A percentile compares a stretch with the other conserved stretches of the same genome.
phyloP scores from a whole-genome alignment of 2,329 filamentous ascomycete genomes.

The Fusarium brachygibbosum region DNA sequence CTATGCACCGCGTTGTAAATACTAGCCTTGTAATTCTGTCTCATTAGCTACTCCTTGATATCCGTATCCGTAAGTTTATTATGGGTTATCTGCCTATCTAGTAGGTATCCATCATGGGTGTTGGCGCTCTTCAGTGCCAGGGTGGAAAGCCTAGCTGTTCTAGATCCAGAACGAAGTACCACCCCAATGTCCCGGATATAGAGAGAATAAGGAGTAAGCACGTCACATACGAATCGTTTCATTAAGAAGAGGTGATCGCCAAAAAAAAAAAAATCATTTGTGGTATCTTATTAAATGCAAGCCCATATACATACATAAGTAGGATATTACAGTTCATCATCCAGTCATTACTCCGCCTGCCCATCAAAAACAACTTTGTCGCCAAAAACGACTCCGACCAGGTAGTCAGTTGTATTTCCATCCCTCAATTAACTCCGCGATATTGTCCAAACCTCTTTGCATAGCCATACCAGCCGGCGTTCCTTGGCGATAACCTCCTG shows the following conservation, averaged over 20 bases:
- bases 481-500: slow-evolving; percentile 45
- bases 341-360: slow-evolving; percentile 4
- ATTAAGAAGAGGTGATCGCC: not conserved
- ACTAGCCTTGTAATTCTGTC: not conserved
- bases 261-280: slow-evolving; percentile 35
- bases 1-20: slow-evolving; percentile 8
- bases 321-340: slow-evolving; percentile 26
- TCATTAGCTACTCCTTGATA: not conserved
- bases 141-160: slow-evolving; percentile 1
- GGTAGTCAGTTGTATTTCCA: slow-evolving; percentile 46
- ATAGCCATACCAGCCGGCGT: slow-evolving; percentile 49
- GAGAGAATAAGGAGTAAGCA: not conserved
- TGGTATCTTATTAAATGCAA: slow-evolving; percentile 39
- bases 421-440: slow-evolving; percentile 48
- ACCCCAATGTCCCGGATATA: not conserved
- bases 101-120: not conserved
- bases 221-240: too few species aligned
- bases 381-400: slow-evolving; percentile 25
- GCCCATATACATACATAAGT: slow-evolving; percentile 3
- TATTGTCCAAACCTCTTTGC: slow-evolving; percentile 47
- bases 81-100: not conserved
- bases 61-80: slow-evolving; percentile 19
- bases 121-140: not conserved
- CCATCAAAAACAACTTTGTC: slow-evolving; percentile 10
- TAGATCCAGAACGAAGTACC: not conserved